Conservation (phyloP, 495 filamentous ascomycete species). For the Daldinia concentrica region DNA sequence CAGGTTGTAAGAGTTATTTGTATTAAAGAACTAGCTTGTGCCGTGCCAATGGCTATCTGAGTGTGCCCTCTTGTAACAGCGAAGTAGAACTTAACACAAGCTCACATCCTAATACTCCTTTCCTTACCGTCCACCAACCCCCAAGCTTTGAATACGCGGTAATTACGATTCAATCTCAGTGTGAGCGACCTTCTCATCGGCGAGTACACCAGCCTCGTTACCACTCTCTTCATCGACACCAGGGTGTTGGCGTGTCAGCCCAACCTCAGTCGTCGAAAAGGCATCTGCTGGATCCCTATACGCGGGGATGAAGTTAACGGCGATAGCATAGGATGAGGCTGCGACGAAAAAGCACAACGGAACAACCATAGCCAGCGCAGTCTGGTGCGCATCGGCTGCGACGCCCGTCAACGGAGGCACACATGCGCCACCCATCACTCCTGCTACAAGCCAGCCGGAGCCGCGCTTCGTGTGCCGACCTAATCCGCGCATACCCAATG, state of each 20-base stretch:
- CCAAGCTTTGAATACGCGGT: background rate
- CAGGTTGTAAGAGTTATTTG: background rate
- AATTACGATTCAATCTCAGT: constrained; percentile 28
- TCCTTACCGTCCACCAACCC: background rate
- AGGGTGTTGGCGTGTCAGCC: constrained; percentile 46
- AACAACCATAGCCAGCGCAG: constrained; percentile 61
- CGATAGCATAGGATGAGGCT: constrained; percentile 66
- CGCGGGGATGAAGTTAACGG: constrained; percentile 69
- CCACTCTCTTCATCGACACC: constrained; percentile 40
- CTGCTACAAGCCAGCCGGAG: constrained; percentile 68
- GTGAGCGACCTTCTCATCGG: constrained; percentile 41
- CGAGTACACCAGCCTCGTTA: constrained; percentile 38
- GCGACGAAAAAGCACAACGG: constrained; percentile 67
- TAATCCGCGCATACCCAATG: constrained; percentile 72
- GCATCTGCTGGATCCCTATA: constrained; percentile 69
- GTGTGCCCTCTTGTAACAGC: background rate
- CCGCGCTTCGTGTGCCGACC: constrained; percentile 76
- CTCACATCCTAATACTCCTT: background rate
- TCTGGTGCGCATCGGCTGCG: constrained; percentile 59
- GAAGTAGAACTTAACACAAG: background rate
- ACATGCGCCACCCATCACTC: constrained; percentile 70
- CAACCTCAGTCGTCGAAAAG: constrained; percentile 63
- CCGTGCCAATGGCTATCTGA: background rate
- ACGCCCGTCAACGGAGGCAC: constrained; percentile 71
- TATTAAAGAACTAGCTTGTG: background rate